Base-by-base conservation (phyloP, 805 yeast genomes). In the Danielia oregonensis region DNA sequence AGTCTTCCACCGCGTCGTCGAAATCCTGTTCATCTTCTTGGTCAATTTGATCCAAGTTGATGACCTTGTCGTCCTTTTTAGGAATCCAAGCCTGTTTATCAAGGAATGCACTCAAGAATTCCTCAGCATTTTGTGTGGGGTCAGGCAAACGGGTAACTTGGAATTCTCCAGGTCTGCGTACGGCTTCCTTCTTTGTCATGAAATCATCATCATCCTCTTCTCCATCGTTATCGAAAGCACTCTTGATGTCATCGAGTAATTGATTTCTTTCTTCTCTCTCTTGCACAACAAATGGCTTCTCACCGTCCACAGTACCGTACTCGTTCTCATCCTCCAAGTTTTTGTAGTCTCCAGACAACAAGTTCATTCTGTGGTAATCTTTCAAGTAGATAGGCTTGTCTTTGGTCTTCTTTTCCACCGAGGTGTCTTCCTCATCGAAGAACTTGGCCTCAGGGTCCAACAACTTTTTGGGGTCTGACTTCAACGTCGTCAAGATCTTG, bases 21-120 rank as follows among this genome's bases (percentile, higher is more conserved):
- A 89, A 89, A 36, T 85, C 93, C 30, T 82, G 91, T 49, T 87
- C 94, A 37, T 76, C 86, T 22, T 72, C 69, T 45, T 70, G 58
- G 51, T 71, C 75, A 11, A 69, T 62, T 41, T 59, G 65, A 49
- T 70, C 84, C 49, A 74, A 55, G 35, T 74, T 55, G 22, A 79
- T 65, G 4, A 70, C 70, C 45, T 74, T 76, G 44, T 82, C 86
- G 34, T 76, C 76, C 33, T 76, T 68, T 32, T 71, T 72, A 23
- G 96, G 95, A 35, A 88, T 76, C 98, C 98, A 93, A 0, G 96
- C 96, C 46, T 82, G 87, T 33, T 72, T 74, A 39, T 72, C 74
- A 35, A 91, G 68, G 54, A 81, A 93, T 5, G 82, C 84, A 29
- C 75, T 69, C 37, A 93, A 68, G 51, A 93, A 93, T 24, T 69